Conservation (phyloP, 2,329 filamentous ascomycete species). For the Helotiales sp. region DNA sequence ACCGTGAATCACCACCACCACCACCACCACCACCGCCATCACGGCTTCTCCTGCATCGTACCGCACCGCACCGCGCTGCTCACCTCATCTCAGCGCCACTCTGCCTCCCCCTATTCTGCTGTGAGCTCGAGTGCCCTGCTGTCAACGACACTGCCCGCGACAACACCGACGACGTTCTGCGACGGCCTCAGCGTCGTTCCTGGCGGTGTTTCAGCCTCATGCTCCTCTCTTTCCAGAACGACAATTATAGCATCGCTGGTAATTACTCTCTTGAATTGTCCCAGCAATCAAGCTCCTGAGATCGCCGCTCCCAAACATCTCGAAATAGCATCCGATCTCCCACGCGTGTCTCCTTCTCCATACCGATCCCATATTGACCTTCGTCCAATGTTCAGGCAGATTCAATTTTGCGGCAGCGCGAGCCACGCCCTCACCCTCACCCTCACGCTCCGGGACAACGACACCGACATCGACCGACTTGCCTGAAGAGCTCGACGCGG, state of each 20-base stretch:
- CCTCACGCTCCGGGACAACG: background rate
- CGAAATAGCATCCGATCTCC: constrained; percentile 23
- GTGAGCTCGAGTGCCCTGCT: background rate
- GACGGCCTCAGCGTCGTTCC: background rate
- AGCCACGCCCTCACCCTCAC: background rate
- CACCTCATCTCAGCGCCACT: background rate
- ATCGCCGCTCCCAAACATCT: constrained; percentile 24
- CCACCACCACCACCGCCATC: background rate
- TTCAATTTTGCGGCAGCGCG: background rate
- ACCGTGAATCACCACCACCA: background rate
- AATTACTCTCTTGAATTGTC: constrained; percentile 9
- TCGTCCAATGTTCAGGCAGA: constrained; percentile 20
- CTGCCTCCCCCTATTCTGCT: background rate
- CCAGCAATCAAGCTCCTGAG: constrained; percentile 15
- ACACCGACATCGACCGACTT: constrained; percentile 3
- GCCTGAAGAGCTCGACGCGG: constrained; percentile 4
- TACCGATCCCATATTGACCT: background rate
- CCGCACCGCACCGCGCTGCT: background rate
- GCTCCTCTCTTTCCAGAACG: constrained; percentile 2
- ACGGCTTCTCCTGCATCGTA: background rate
- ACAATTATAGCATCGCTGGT: constrained; percentile 6
- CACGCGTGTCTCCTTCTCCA: constrained; percentile 6
- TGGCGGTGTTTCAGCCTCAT: constrained; percentile 15
- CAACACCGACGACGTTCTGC: background rate
- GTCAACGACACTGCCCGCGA: constrained; percentile 1